Conservation (phyloP, 352 stramenopile genomes). For the Globisporangium canariense region DNA sequence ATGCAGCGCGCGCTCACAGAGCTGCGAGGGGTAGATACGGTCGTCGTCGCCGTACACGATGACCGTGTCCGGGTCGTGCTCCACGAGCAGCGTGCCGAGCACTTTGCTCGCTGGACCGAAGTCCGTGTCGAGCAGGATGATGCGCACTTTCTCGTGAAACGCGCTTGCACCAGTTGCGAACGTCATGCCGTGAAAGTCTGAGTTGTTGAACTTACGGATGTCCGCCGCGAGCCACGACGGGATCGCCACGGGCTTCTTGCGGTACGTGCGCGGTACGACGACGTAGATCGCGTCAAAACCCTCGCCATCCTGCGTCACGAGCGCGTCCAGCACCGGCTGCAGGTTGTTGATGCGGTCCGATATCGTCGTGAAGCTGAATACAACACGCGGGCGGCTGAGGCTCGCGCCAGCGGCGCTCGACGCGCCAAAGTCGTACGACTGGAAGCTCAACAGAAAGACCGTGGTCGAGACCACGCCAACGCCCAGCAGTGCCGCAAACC, state of each 20-base stretch:
- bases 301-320: conserved; percentile 34
- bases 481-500: conserved; percentile 27
- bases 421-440: conserved; percentile 24
- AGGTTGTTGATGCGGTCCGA: conserved; percentile 31
- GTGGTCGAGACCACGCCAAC: conserved; percentile 31
- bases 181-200: conserved; percentile 28
- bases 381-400: conserved; percentile 32
- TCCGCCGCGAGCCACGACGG: conserved; percentile 36
- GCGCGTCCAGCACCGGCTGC: conserved; percentile 32
- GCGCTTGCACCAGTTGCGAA: conserved; percentile 33
- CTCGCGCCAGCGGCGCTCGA: conserved; percentile 17
- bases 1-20: conserved; percentile 37
- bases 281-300: conserved; percentile 50
- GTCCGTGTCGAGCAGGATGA: conserved; percentile 48
- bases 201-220: conserved; percentile 14
- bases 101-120: conserved; percentile 56
- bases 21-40: conserved; percentile 32
- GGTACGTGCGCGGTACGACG: conserved; percentile 39
- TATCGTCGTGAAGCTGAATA: conserved; percentile 64
- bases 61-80: conserved; percentile 54
- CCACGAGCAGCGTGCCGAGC: conserved; percentile 42
- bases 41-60: conserved; percentile 62
- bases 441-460: conserved; percentile 37
- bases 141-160: conserved; percentile 29
- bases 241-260: conserved; percentile 32